These are phyloP conservation scores for Talaromyces rugulosus DNA, from an alignment of 2,329 filamentous ascomycete species.

Conservation along the genomic window DNA sequence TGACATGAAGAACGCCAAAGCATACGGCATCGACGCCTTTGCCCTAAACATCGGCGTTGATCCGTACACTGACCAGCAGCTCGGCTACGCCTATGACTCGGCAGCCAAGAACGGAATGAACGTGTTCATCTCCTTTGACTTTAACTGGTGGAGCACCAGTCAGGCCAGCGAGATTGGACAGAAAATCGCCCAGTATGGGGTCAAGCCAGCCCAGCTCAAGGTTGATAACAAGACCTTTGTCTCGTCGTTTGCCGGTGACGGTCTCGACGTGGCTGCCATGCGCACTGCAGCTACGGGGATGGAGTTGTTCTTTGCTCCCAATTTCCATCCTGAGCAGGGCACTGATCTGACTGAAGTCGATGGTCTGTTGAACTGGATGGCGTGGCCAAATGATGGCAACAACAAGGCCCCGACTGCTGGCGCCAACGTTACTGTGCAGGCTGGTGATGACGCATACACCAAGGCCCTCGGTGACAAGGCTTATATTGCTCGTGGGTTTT, in stretches of 20 bases:
- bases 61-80: conserved; percentile 41
- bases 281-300: conserved; percentile 37
- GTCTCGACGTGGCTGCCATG: conserved; percentile 42
- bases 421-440: conserved; percentile 37
- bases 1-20: conserved; percentile 45
- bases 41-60: conserved; percentile 50
- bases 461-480: conserved; percentile 35
- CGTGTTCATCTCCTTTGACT: conserved; percentile 56
- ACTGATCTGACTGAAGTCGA: conserved; percentile 37
- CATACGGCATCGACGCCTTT: conserved; percentile 45
- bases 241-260: conserved; percentile 51
- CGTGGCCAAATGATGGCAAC: conserved; percentile 40
- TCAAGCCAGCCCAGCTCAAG: conserved; percentile 44
- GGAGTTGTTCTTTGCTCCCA: conserved; percentile 48
- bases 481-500: conserved; percentile 46
- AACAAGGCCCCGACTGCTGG: conserved; percentile 48
- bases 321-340: conserved; percentile 42
- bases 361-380: conserved; percentile 43
- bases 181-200: conserved; percentile 46
- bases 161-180: conserved; percentile 40
- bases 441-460: conserved; percentile 33
- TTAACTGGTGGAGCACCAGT: conserved; percentile 44
- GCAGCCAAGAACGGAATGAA: conserved; percentile 47
- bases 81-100: conserved; percentile 48
- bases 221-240: conserved; percentile 50